Evolutionary conservation across 225 moss, liverwort and hornwort genomes (phyloP), one percentile per base, ranked within the genome.

Genomic region (Neckera pumila): DNA sequence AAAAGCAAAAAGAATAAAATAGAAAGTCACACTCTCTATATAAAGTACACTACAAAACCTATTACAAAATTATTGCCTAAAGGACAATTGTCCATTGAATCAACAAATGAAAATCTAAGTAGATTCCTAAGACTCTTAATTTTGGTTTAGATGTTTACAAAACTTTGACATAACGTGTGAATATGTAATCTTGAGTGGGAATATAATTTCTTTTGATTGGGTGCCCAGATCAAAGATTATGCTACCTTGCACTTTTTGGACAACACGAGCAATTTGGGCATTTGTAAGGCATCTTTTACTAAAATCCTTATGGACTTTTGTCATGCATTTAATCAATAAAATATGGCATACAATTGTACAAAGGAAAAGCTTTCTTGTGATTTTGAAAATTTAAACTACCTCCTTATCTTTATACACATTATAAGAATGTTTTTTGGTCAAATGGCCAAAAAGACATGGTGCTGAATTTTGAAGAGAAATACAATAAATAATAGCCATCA

Each of bases 101-200:
- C 5, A 6, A n/a, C 21, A 66, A 21, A 5, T n/a, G 11, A n/a
- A n/a, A 20, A 21, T n/a, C 0, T 4, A 8, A 0, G 0, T 36
- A 66, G 11, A 11, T 36, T 66, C 20, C 10, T 64, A 33, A 11
- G 5, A 66, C 20, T 36, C n/a, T 45, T 2, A 45, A n/a, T 36
- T 66, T 66, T 66, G n/a, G 21, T 2, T n/a, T 3, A 3, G 0
- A 66, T 36, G 3, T 66, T 66, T 3, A 36, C 6, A 0, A 66
- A 66, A 66, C 20, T 11, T n/a, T n/a, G 9, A n/a, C 2, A 66
- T 12, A n/a, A 66, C 18, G 18, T 66, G 36, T 65, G 1, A 65
- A 65, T 2, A 34, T 36, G 2, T 36, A 9, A 5, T 0, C 19
- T 1, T 65, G 19, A 36, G 19, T 34, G 3, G 11, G 19, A 36